Conservation (phyloP, 768 basidiomycete species). For the Tricholoma terreum region DNA sequence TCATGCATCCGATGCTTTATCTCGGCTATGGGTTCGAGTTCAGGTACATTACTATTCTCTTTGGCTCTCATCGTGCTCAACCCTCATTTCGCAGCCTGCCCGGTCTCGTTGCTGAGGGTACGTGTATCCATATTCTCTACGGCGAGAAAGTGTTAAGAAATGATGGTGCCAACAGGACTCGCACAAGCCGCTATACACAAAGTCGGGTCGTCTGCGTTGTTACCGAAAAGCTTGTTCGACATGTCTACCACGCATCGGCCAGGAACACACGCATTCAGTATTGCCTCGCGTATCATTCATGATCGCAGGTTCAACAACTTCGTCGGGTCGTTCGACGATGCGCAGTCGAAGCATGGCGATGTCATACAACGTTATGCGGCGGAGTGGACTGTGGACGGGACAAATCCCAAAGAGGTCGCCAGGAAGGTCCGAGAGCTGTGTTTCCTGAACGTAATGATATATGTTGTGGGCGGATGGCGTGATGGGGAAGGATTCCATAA, state of each 20-base stretch:
- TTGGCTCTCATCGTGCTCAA: too few species aligned
- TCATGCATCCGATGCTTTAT: constrained; percentile 67
- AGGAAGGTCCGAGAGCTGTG: constrained; percentile 61
- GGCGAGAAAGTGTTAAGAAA: neutral
- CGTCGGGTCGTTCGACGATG: constrained; percentile 36
- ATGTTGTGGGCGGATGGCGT: constrained; percentile 54
- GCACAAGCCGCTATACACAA: constrained; percentile 52
- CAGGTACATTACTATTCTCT: too few species aligned
- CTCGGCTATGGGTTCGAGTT: constrained; percentile 64
- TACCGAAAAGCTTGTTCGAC: constrained; percentile 26
- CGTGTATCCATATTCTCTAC: neutral
- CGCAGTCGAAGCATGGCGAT: constrained; percentile 32
- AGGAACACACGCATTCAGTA: constrained; percentile 34
- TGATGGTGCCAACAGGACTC: too few species aligned
- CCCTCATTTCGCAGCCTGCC: too few species aligned
- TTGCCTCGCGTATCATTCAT: too few species aligned
- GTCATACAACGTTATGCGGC: constrained; percentile 39
- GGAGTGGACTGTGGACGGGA: constrained; percentile 41
- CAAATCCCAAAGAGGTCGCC: constrained; percentile 36
- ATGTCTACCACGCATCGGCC: constrained; percentile 40
- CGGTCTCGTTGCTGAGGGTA: constrained; percentile 64
- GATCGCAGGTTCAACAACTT: too few species aligned
- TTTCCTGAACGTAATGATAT: constrained; percentile 55
- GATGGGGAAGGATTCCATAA: constrained; percentile 39
- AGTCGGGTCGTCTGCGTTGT: constrained; percentile 31